Base-by-base conservation (phyloP, 2,329 filamentous ascomycete species). In the Microascus cirrosus region DNA sequence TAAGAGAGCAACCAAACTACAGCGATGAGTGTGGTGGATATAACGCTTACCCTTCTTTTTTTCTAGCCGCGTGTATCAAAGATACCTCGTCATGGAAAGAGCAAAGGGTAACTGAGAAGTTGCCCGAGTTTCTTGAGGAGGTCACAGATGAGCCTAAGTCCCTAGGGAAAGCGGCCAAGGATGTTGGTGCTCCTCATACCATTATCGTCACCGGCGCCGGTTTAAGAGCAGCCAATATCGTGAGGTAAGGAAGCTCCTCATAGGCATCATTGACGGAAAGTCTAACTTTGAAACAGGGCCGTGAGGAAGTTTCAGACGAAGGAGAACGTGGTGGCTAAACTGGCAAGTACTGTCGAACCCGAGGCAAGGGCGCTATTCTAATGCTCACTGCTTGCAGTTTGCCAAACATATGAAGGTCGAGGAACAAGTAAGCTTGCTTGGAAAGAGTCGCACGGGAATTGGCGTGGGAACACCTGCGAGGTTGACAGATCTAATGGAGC, bases 321-420 rank as follows among this genome's bases (percentile, higher is more conserved):
- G 69, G 84, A 90, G 10, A 84, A 81, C 55, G 80, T 83, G 53
- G 85, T 99, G 1, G 88, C 89, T 2, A 99, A 99, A 71, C 77
- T 99, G 66, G 80, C 82, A 68, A 62, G 73, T 64, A 39, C 22
- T 20, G 13, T n/a, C 20, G n/a, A 22, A 22, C 2, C 45, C 7
- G 20, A 20, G n/a, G 12, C 6, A n/a, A 18, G 15, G 15, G 2
- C n/a, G n/a, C 2, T 25, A 13, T 42, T 53, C 13, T 22, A 15
- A 32, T 52, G 25, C 8, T 15, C 48, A 42, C 45, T n/a, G n/a
- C 13, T 18, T 45, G 3, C 57, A 83, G 68, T 99, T 99, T 71
- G 93, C 94, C 35, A 99, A 99, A 71, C 94, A 99, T 70, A 95
- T 99, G 76, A 99, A 99, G 73, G 73, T 99, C 12, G 83, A 89